phyloP scores from a whole-genome alignment of 2,329 filamentous ascomycete species.

The Ascochyta fabae region DNA sequence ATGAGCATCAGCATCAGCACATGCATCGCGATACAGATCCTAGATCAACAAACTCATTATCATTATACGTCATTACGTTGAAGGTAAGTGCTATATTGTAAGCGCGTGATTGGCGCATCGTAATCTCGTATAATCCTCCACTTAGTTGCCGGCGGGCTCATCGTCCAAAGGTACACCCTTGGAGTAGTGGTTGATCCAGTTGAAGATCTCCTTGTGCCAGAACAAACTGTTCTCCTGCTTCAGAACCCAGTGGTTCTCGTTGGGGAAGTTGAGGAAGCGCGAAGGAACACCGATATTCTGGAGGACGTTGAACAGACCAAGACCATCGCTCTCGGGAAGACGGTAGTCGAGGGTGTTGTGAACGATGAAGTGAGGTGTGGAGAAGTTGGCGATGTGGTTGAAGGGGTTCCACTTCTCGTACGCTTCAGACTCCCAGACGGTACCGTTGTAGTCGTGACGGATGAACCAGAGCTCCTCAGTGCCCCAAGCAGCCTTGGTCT shows the following conservation, averaged over 20 bases:
- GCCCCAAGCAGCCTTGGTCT: slow-evolving; percentile 55
- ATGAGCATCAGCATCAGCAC: background rate
- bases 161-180: slow-evolving; percentile 41
- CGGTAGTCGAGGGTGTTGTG: slow-evolving; percentile 92
- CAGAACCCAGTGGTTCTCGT: slow-evolving; percentile 81
- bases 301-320: slow-evolving; percentile 84
- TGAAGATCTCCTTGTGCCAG: slow-evolving; percentile 72
- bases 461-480: slow-evolving; percentile 62
- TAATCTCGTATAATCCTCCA: background rate
- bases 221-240: slow-evolving; percentile 89
- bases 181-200: slow-evolving; percentile 49
- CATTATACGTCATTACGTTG: slow-evolving; percentile 18
- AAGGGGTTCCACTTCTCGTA: slow-evolving; percentile 66
- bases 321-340: slow-evolving; percentile 81
- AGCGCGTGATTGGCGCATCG: slow-evolving; percentile 2
- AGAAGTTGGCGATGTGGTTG: slow-evolving; percentile 70
- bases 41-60: slow-evolving; percentile 14
- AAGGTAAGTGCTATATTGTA: slow-evolving; percentile 9
- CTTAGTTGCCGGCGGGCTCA: slow-evolving; percentile 39
- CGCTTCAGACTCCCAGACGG: slow-evolving; percentile 42
- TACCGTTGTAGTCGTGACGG: slow-evolving; percentile 52
- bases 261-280: slow-evolving; percentile 80
- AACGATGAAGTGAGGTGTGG: slow-evolving; percentile 85
- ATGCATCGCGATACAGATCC: background rate
- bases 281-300: slow-evolving; percentile 78